A percentile compares a stretch with the other conserved stretches of the same genome.
phyloP scores from a whole-genome alignment of 1,139 yeast genomes.

The Zygosaccharomyces sapae region DNA sequence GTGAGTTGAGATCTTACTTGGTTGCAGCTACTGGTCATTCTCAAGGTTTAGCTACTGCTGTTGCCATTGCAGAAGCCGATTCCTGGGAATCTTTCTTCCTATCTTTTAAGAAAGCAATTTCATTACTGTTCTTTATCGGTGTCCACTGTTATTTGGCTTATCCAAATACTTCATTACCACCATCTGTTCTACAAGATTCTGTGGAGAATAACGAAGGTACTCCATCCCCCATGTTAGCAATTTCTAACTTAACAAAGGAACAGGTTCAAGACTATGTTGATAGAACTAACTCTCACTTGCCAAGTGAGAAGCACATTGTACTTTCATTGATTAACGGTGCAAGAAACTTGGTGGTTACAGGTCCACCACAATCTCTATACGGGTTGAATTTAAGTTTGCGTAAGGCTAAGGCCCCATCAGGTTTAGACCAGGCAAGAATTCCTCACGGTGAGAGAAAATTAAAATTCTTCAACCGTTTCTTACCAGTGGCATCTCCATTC shows the following conservation, averaged over 20 bases:
- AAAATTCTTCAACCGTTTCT: constrained; percentile 86
- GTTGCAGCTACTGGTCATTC: constrained; percentile 96
- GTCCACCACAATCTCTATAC: constrained; percentile 98
- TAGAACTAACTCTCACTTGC: constrained; percentile 89
- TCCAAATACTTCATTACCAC: constrained; percentile 93
- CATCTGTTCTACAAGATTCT: constrained; percentile 88
- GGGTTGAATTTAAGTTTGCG: constrained; percentile 91
- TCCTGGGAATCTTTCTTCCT: constrained; percentile 82
- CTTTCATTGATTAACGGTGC: constrained; percentile 94
- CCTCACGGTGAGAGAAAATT: constrained; percentile 92
- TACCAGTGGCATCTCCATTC: constrained; percentile 95
- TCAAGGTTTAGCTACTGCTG: constrained; percentile 93
- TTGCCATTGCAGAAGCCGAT: constrained; percentile 81
- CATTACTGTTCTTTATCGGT: constrained; percentile 88
- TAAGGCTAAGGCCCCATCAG: constrained; percentile 91
- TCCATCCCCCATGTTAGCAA: constrained; percentile 96
- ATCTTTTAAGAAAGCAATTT: constrained; percentile 71
- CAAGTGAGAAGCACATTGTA: constrained; percentile 83
- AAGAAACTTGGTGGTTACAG: constrained; percentile 88
- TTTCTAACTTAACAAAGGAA: constrained; percentile 76
- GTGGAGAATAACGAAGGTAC: constrained; percentile 92
- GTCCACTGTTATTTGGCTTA: constrained; percentile 84
- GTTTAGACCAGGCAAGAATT: constrained; percentile 89
- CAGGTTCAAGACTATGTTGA: constrained; percentile 78
- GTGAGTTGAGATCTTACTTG: constrained; percentile 68